phyloP scores from a whole-genome alignment of 345 rosid genomes.

The Gynandropsis gynandra region DNA sequence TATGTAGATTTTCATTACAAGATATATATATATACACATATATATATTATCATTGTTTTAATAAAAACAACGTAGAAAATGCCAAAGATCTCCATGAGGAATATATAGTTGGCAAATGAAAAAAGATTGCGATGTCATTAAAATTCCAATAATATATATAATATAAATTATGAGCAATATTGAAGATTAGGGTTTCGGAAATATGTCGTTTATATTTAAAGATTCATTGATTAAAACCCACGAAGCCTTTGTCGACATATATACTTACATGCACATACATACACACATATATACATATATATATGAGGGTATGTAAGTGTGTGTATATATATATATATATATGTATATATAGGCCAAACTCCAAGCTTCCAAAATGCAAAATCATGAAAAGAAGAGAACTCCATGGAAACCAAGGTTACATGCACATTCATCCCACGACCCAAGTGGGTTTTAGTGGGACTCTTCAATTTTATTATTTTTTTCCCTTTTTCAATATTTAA shows the following conservation, averaged over 20 bases:
- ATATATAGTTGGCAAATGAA: slow-evolving; percentile 17
- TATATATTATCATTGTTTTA: no score
- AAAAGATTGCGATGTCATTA: slow-evolving; percentile 17
- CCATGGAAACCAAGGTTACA: slow-evolving; percentile 51
- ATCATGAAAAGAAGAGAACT: slow-evolving; percentile 59
- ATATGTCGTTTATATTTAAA: no score
- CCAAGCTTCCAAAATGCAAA: slow-evolving; percentile 38
- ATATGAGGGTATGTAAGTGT: background rate
- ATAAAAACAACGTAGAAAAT: no score
- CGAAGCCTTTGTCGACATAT: slow-evolving; percentile 12
- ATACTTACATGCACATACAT: background rate
- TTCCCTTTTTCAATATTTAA: background rate
- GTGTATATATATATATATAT: no score
- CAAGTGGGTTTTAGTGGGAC: slow-evolving; percentile 32
- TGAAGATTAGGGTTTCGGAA: no score
- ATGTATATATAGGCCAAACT: slow-evolving; percentile 39
- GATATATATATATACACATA: no score
- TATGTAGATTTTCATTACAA: no score
- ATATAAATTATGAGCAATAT: background rate
- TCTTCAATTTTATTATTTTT: slow-evolving; percentile 12
- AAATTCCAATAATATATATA: slow-evolving; percentile 18
- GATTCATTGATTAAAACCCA: slow-evolving; percentile 24
- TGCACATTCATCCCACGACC: slow-evolving; percentile 40
- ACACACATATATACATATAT: background rate
- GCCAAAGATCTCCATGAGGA: background rate